Conservation (phyloP, 2,329 filamentous ascomycete genomes). For the Paraconiothyrium brasiliense region DNA sequence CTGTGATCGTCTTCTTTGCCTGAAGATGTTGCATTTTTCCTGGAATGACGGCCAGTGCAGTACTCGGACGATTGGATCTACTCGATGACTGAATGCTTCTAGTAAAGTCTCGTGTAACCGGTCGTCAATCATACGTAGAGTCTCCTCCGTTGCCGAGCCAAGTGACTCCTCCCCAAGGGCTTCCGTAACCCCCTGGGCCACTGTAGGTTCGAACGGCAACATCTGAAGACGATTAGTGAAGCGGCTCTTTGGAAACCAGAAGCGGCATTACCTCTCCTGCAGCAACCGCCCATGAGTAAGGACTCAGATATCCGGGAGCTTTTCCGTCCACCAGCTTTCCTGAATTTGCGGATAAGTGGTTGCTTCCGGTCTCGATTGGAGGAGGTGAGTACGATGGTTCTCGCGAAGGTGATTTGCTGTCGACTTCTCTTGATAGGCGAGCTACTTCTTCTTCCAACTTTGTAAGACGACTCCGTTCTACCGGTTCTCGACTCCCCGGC, state of each 20-base stretch:
- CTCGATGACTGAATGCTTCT: slow-evolving; percentile 26
- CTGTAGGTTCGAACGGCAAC: slow-evolving; percentile 6
- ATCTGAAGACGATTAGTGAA: slow-evolving; percentile 5
- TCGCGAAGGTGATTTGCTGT: slow-evolving; percentile 30
- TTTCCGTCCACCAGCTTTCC: slow-evolving; percentile 22
- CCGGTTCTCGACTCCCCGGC: slow-evolving; percentile 22
- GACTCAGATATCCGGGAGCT: slow-evolving; percentile 28
- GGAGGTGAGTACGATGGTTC: slow-evolving; percentile 26
- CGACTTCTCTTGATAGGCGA: slow-evolving; percentile 28
- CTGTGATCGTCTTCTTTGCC: slow-evolving; percentile 12
- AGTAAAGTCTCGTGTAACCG: slow-evolving; percentile 28
- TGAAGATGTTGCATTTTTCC: slow-evolving; percentile 20
- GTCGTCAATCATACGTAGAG: slow-evolving; percentile 22
- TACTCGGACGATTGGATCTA: slow-evolving; percentile 32
- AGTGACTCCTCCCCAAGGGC: slow-evolving; percentile 7
- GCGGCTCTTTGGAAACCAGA: not conserved
- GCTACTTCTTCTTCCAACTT: slow-evolving; percentile 30
- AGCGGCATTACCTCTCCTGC: slow-evolving; percentile 27
- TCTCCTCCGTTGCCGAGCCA: slow-evolving; percentile 13
- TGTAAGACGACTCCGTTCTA: slow-evolving; percentile 23
- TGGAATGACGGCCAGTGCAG: slow-evolving; percentile 34
- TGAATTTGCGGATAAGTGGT: slow-evolving; percentile 5
- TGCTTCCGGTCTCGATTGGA: slow-evolving; percentile 16
- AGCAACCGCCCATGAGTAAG: slow-evolving; percentile 31
- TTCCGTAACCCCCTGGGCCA: slow-evolving; percentile 4